Base-by-base conservation (phyloP, 108 stramenopile species). In the Stephanodiscus triporus region DNA sequence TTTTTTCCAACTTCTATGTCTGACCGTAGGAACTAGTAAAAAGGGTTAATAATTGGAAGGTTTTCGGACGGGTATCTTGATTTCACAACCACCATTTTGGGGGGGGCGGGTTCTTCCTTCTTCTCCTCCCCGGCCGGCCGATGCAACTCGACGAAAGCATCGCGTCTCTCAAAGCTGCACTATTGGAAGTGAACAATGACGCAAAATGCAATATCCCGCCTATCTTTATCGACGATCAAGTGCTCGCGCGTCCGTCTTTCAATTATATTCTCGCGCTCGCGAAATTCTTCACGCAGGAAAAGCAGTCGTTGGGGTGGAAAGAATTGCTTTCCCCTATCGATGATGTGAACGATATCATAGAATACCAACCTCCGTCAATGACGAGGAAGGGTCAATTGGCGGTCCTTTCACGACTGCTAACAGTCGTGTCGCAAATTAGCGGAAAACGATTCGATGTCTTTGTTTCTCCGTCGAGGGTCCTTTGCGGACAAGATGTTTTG, bases 401-500 rank as follows among this genome's bases (percentile, higher is more conserved):
- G 8, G 72, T 78, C 55, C 62, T 72, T 32, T 13, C 54, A n/a
- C 14, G 55, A 32, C 43, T 78, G 4, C 29, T 78, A 26, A 32
- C 77, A 26, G 7, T 78, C 2, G 77, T 78, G 22, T 78, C 77
- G 10, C 20, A 24, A 47, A 30, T 66, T n/a, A 50, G 27, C 37
- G 70, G 63, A 42, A 40, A 40, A 27, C 48, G 63, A 22, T 29
- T 54, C 43, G 77, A 78, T 59, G 50, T 78, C 7, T 78, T 45
- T 17, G 32, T 72, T 38, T 55, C 71, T 34, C 77, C 77, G 47
- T 9, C 63, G 11, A 66, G 64, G 47, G 53, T 78, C 36, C 63
- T 72, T 54, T 72, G 54, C 27, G 71, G 77, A 24, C 70, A 72
- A 58, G 70, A 72, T 73, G 63, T 50, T 11, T 43, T 58, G 32